Conservation (phyloP, 1,139 yeast genomes). For the Yamadazyma mexicana region DNA sequence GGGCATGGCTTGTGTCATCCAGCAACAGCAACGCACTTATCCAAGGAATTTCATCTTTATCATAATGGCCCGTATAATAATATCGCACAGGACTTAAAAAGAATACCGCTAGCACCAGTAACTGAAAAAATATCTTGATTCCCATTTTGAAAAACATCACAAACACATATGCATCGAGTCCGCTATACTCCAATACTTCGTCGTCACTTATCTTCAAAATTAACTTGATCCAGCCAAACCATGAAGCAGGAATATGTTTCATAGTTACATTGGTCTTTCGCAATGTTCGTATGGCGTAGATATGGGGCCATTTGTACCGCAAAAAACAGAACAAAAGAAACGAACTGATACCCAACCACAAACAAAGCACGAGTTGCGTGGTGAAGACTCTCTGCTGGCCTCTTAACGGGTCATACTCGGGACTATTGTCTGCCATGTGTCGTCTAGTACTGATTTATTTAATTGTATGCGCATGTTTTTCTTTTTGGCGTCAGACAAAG, state of each 20-base stretch:
- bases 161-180: conserved; percentile 49
- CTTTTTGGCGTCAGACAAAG: too few species aligned
- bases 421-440: conserved; percentile 12
- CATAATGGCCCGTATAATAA: conserved; percentile 48
- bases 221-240: conserved; percentile 43
- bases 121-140: conserved; percentile 35
- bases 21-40: conserved; percentile 3
- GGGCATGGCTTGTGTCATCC: conserved; percentile 7
- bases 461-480: neutral
- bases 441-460: conserved; percentile 1
- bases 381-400: conserved; percentile 49
- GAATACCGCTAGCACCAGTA: conserved; percentile 38
- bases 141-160: conserved; percentile 49
- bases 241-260: conserved; percentile 36
- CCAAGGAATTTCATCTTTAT: conserved; percentile 32
- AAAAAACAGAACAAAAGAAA: conserved; percentile 42
- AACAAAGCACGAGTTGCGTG: conserved; percentile 42
- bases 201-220: conserved; percentile 39
- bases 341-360: conserved; percentile 35
- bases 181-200: conserved; percentile 40
- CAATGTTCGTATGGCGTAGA: conserved; percentile 50
- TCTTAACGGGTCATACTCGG: conserved; percentile 27
- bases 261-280: conserved; percentile 29
- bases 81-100: conserved; percentile 46
- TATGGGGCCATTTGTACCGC: conserved; percentile 50